Percentiles rank a stretch among this genome's conserved stretches.
phyloP scores from a whole-genome alignment of 257 asterid species.

The Nicotiana knightiana region DNA sequence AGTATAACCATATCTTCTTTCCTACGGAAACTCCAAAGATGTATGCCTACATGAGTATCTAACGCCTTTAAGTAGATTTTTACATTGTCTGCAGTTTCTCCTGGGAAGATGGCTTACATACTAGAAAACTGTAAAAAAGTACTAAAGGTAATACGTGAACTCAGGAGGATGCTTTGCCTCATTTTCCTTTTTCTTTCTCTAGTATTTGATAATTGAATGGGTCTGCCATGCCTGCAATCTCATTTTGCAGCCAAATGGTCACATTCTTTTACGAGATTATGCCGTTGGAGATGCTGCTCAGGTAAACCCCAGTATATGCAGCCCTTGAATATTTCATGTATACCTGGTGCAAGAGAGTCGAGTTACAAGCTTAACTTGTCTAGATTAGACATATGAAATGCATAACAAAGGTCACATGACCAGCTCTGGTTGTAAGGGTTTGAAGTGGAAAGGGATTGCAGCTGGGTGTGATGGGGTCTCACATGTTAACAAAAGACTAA shows the following conservation, averaged over 20 bases:
- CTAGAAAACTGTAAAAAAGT: constrained; percentile 62
- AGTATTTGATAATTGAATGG: constrained; percentile 8
- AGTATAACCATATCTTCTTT: neutral
- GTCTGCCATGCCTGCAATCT: neutral
- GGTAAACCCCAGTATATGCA: constrained; percentile 29
- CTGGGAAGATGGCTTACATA: constrained; percentile 60
- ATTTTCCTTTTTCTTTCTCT: constrained; percentile 2
- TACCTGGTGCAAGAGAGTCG: neutral
- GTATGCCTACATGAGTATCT: constrained; percentile 7
- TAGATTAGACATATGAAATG: neutral
- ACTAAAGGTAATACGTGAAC: constrained; percentile 44
- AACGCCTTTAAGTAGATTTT: constrained; percentile 50
- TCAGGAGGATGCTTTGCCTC: constrained; percentile 3
- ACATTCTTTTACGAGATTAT: constrained; percentile 67
- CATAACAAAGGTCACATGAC: neutral
- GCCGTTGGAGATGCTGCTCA: constrained; percentile 79
- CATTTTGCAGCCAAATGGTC: constrained; percentile 66
- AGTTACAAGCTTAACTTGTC: neutral
- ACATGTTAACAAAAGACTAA: neutral
- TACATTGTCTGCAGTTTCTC: constrained; percentile 84
- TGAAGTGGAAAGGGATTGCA: neutral
- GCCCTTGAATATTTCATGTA: neutral
- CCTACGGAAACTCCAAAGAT: neutral
- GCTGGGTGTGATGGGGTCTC: neutral
- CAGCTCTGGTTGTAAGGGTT: neutral